A percentile compares a stretch with the other conserved stretches of the same genome.
These are phyloP conservation scores for Rosa hybrid DNA, from an alignment of 331 rosid species.

Conservation along the genomic window DNA sequence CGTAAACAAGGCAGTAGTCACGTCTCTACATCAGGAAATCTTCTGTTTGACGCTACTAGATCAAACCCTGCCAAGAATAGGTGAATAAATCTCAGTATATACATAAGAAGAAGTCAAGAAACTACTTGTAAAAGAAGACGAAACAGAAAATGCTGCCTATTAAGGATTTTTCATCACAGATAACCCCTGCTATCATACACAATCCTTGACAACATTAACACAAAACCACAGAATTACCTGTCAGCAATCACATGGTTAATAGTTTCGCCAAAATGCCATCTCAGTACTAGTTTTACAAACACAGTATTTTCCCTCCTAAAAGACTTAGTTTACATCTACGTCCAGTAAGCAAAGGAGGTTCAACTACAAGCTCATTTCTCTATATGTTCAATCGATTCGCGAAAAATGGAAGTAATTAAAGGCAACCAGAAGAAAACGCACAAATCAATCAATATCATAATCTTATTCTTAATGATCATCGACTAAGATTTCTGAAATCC, in stretches of 20 bases:
- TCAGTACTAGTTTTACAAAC: not conserved
- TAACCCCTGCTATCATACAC: not conserved
- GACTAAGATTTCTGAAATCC: not conserved
- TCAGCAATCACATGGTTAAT: not conserved
- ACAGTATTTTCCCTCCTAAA: not conserved
- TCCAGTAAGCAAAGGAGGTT: not conserved
- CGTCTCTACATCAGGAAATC: constrained; percentile 10
- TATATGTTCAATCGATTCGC: not conserved
- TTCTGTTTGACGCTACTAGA: not conserved
- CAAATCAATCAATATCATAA: not conserved
- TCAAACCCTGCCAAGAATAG: constrained; percentile 1
- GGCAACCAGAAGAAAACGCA: not conserved
- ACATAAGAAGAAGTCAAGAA: not conserved
- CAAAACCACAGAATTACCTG: not conserved
- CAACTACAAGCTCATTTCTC: not conserved
- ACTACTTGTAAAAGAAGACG: not conserved
- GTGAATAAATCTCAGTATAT: not conserved
- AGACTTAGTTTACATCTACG: not conserved
- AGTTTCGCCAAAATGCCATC: not conserved
- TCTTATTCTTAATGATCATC: not conserved
- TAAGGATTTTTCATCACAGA: not conserved
- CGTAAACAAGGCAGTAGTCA: not conserved
- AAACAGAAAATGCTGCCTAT: not conserved
- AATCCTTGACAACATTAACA: not conserved
- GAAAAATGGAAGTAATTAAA: not conserved